Evolutionary conservation across 257 asterid genomes (phyloP), one percentile per base, ranked within the genome.

Genomic region (Gentiana dahurica): DNA sequence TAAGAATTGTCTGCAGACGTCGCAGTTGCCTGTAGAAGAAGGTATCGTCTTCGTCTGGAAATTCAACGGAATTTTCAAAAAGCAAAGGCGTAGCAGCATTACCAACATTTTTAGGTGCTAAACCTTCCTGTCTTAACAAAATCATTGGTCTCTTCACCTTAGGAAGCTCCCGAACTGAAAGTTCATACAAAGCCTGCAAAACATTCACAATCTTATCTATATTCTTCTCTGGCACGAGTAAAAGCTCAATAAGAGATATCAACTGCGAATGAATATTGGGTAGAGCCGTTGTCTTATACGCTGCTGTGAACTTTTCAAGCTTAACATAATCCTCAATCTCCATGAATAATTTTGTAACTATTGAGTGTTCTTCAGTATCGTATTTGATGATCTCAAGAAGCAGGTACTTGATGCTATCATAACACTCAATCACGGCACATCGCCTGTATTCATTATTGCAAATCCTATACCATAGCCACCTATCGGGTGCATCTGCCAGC

Each of bases 391-490:
- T 78, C 76, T 74, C 83, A 36, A 77, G 87, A 58, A 90, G 83
- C 77, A 90, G 68, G 74, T 77, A 78, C 62, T 79, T 87, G 64
- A 84, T 55, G 81, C 95, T 80, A 63, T 84, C 96, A 60, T 82
- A 90, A 60, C 87, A 89, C 72, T 90, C 98, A 43, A 84, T 66
- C 55, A 83, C 96, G 4, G 96, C 98, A 69, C 98, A 87, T 8
- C 98, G 71, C 51, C 98, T 72, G 49, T 87, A 90, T 75, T 87
- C 98, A 24, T 50, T 79, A 83, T 83, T 78, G 73, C 98, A 87
- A 50, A 90, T 74, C 65, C 65, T 81, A 56, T 63, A 76, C 98
- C 96, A 90, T 62, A 90, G 69, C 90, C 71, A 75, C 61, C 81
- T 62, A 62, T 87, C 98, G 7, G 74, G 72, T 3, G 65, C 81